phyloP scores from a whole-genome alignment of 2,329 filamentous ascomycete genomes.

The Pseudogymnoascus sp. region DNA sequence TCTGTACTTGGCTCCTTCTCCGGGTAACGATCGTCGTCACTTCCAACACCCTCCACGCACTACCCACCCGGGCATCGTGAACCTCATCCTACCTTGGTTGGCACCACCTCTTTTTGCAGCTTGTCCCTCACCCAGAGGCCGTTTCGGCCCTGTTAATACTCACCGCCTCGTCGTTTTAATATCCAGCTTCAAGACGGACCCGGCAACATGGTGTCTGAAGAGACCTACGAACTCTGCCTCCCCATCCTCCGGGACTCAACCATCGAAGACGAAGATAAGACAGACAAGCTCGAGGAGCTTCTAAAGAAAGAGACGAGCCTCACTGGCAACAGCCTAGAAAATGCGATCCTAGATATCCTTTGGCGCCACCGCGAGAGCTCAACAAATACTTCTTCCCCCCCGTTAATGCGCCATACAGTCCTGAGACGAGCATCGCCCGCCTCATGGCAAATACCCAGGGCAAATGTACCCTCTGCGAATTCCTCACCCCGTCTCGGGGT shows the following conservation, averaged over 20 bases:
- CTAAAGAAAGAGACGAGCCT: conserved; percentile 71
- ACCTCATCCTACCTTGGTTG: neutral
- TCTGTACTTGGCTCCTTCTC: neutral
- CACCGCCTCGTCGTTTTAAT: neutral
- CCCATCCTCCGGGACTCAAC: conserved; percentile 74
- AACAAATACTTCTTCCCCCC: conserved; percentile 61
- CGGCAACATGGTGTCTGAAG: conserved; percentile 73
- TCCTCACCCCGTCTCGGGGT: conserved; percentile 76
- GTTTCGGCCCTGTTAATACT: neutral
- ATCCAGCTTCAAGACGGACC: neutral
- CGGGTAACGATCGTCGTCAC: neutral
- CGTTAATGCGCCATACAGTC: conserved; percentile 78
- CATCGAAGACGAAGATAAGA: conserved; percentile 91
- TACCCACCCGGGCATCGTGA: neutral
- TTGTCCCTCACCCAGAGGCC: neutral
- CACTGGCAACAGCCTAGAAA: conserved; percentile 70
- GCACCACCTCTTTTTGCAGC: neutral
- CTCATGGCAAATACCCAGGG: conserved; percentile 72
- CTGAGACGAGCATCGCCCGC: conserved; percentile 87
- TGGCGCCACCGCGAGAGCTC: conserved; percentile 73
- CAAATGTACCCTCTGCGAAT: conserved; percentile 67
- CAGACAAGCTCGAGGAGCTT: conserved; percentile 80
- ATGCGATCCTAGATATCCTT: conserved; percentile 80
- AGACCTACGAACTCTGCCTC: conserved; percentile 84
- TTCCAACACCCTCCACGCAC: neutral